These are phyloP conservation scores for Nyssa sinensis DNA, from an alignment of 148 eudicot species.

Conservation along the genomic window DNA sequence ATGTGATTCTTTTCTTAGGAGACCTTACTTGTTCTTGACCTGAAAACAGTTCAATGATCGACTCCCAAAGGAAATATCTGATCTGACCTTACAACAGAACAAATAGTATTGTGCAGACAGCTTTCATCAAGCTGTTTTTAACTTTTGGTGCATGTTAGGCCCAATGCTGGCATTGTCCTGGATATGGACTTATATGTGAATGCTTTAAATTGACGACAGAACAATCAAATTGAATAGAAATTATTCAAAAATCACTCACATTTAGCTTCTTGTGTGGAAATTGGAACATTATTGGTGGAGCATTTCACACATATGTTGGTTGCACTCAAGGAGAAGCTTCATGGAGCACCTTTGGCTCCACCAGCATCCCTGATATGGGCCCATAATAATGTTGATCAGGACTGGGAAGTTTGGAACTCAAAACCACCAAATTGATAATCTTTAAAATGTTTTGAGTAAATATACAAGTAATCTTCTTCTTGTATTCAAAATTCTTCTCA, in stretches of 20 bases:
- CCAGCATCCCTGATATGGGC: too few relatives aligned
- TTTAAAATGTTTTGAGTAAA: background rate
- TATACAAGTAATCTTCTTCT: background rate
- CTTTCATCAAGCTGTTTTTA: slow-evolving; percentile 9
- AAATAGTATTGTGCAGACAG: slow-evolving; percentile 4
- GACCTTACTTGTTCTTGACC: background rate
- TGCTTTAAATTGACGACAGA: background rate
- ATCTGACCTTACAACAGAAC: background rate
- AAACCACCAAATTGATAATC: too few relatives aligned
- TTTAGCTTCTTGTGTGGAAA: slow-evolving; percentile 7
- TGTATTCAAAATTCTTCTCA: background rate
- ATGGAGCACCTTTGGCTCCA: too few relatives aligned
- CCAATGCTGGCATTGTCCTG: slow-evolving; percentile 8
- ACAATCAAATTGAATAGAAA: too few relatives aligned
- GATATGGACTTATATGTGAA: background rate
- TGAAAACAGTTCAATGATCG: slow-evolving; percentile 1
- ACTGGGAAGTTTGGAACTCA: too few relatives aligned
- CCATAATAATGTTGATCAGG: too few relatives aligned
- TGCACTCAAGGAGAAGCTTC: too few relatives aligned
- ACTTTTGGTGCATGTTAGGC: slow-evolving; percentile 12
- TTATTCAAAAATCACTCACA: too few relatives aligned
- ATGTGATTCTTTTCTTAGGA: background rate
- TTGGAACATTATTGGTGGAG: slow-evolving; percentile 26
- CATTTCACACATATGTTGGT: too few relatives aligned
- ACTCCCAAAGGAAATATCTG: background rate